Evolutionary conservation across 2,329 filamentous ascomycete genomes (phyloP), one percentile per base, ranked within the genome.

Genomic region (Waltergamsia citrina): DNA sequence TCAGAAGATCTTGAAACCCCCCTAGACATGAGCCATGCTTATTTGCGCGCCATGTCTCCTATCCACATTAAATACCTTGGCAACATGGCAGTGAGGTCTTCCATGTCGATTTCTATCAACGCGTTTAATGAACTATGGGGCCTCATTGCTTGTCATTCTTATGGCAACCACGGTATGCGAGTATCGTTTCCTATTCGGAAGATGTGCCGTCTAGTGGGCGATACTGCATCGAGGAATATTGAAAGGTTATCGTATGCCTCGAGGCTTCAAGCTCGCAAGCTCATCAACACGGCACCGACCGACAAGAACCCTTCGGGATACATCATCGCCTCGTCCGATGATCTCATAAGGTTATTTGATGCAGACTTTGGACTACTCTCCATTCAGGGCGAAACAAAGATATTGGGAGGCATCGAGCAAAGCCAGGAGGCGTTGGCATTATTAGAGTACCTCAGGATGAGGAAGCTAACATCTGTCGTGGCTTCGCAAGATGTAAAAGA

Each of bases 21-120:
- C 0, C 56, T 94, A 4, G 85, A 94, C 51, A 77, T 94, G 54
- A 92, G 83, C 2, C 82, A 92, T 47, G 73, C 81, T 0, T 92
- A 93, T 49, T 69, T 94, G 2, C 76, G 87, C 35, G 86, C 88
- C 41, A 94, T 94, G 75, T 93, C 85, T 1, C 86, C 87, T 0
- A 88, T 94, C 27, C 85, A 92, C 49, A 56, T 94, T 35, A 93
- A 93, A 49, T 94, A 94, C 46, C 65, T 94, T 4, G 71, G 63
- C 6, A 87, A 94, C 50, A 94, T 94, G 87, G 81, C 79, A 7
- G 86, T 94, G 1, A 77, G 86, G n/a, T 85, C 85, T 0, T 94
- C 85, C 42, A 94, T 94, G 86, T 94, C 86, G 1, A 87, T 94
- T 40, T 93, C 86, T 2, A 84, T 94, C 49, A 92, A 86, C 42